These are phyloP conservation scores for Hypoxylon sp. DNA, from an alignment of 2,329 filamentous ascomycete species.

Conservation along the genomic window DNA sequence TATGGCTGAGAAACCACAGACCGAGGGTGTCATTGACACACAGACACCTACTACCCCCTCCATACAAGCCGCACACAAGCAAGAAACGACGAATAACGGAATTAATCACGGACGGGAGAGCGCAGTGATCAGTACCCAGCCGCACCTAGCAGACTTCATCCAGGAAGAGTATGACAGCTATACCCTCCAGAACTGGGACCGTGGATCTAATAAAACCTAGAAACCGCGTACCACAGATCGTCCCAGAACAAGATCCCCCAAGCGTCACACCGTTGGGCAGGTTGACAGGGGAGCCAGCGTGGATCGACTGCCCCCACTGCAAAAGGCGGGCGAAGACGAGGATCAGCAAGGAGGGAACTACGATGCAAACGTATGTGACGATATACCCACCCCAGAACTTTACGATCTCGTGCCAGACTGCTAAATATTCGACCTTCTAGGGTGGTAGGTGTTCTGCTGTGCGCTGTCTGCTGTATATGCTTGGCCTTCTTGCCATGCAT, in stretches of 20 bases:
- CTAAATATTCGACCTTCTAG: conserved; percentile 8
- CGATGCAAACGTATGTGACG: conserved; percentile 22
- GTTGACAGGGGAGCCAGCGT: neutral
- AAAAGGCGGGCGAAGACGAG: conserved; percentile 14
- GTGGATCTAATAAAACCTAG: conserved; percentile 8
- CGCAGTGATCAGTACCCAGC: neutral
- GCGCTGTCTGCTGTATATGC: conserved; percentile 18
- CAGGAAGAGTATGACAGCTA: conserved; percentile 10
- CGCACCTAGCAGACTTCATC: neutral
- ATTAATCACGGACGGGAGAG: neutral
- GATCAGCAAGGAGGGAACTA: conserved; percentile 5
- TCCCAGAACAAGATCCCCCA: conserved; percentile 5
- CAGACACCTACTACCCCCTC: neutral
- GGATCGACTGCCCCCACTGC: conserved; percentile 32
- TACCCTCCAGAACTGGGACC: neutral
- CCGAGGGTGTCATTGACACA: neutral
- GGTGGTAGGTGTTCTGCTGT: conserved; percentile 16
- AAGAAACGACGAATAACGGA: neutral
- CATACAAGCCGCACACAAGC: neutral
- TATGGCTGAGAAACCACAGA: conserved; percentile 9
- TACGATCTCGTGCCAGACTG: neutral
- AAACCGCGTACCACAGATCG: conserved; percentile 3
- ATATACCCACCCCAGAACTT: neutral
- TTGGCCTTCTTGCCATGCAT: conserved; percentile 23
- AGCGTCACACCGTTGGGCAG: conserved; percentile 23